Percentiles rank a stretch among this genome's conserved stretches.
Conservation (phyloP, 495 filamentous ascomycete species). For the Penicillium pancosmium region DNA sequence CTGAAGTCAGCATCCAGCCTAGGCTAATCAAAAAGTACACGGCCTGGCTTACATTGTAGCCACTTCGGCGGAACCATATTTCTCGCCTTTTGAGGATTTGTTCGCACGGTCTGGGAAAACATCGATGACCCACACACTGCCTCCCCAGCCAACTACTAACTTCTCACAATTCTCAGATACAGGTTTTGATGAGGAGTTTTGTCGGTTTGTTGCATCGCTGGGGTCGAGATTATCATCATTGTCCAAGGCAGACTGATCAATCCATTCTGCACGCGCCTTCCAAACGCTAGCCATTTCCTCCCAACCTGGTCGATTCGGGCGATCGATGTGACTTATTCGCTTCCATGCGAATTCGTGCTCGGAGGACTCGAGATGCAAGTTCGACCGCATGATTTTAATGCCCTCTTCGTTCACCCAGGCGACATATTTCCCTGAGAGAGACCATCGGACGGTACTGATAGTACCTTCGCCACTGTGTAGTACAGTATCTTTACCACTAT, state of each 20-base stretch:
- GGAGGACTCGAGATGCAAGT: slow-evolving; percentile 74
- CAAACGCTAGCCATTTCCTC: slow-evolving; percentile 94
- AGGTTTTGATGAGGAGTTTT: slow-evolving; percentile 18
- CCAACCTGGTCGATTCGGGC: slow-evolving; percentile 78
- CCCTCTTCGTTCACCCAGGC: slow-evolving; percentile 95
- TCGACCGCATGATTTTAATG: slow-evolving; percentile 95
- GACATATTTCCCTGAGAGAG: slow-evolving; percentile 84
- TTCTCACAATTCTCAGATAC: slow-evolving; percentile 63
- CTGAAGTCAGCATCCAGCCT: neutral
- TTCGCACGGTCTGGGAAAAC: slow-evolving; percentile 78
- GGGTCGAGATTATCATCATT: slow-evolving; percentile 56
- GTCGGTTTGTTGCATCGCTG: slow-evolving; percentile 35
- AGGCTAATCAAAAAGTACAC: neutral
- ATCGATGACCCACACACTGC: slow-evolving; percentile 93
- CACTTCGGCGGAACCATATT: slow-evolving; percentile 81
- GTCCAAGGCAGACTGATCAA: slow-evolving; percentile 77
- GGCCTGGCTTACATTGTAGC: slow-evolving; percentile 74
- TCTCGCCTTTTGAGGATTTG: slow-evolving; percentile 70
- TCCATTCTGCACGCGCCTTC: slow-evolving; percentile 90
- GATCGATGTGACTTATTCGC: slow-evolving; percentile 88
- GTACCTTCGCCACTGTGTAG: slow-evolving; percentile 91
- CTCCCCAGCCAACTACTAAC: slow-evolving; percentile 90
- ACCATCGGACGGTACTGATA: slow-evolving; percentile 92
- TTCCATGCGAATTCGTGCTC: slow-evolving; percentile 90
- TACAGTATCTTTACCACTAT: slow-evolving; percentile 81